A percentile compares a stretch with the other conserved stretches of the same genome.
These are phyloP conservation scores for Sclerotinia sclerotiorum DNA, from an alignment of 2,329 filamentous ascomycete species.

Conservation along the genomic window DNA sequence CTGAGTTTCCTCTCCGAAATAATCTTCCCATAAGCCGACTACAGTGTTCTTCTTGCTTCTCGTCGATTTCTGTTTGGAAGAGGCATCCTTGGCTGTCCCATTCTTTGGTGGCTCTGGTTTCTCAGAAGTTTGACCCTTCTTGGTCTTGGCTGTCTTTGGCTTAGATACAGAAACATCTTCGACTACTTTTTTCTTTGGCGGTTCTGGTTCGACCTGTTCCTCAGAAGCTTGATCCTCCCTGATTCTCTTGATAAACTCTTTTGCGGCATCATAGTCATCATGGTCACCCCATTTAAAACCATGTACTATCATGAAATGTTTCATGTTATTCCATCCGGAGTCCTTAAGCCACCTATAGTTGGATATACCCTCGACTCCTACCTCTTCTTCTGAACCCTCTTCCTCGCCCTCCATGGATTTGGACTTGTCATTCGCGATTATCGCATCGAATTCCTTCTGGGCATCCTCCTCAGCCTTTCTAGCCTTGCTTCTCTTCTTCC, in stretches of 20 bases:
- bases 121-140: conserved; percentile 8
- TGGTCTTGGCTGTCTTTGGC: background rate
- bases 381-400: background rate
- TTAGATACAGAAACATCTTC: background rate
- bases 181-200: background rate
- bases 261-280: conserved; percentile 3
- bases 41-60: conserved; percentile 23
- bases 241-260: background rate
- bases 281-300: background rate
- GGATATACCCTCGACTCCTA: background rate
- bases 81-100: no score
- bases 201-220: background rate
- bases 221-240: conserved; percentile 10
- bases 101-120: no score
- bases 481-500: conserved; percentile 13
- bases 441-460: background rate
- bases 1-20: conserved; percentile 32
- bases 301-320: conserved; percentile 8
- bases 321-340: background rate
- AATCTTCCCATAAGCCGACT: conserved; percentile 24
- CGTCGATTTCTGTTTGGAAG: no score
- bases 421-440: background rate
- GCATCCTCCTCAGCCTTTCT: background rate
- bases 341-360: background rate
- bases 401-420: background rate